Base-by-base conservation (phyloP, 257 asterid species). In the Linderniella brevidens region DNA sequence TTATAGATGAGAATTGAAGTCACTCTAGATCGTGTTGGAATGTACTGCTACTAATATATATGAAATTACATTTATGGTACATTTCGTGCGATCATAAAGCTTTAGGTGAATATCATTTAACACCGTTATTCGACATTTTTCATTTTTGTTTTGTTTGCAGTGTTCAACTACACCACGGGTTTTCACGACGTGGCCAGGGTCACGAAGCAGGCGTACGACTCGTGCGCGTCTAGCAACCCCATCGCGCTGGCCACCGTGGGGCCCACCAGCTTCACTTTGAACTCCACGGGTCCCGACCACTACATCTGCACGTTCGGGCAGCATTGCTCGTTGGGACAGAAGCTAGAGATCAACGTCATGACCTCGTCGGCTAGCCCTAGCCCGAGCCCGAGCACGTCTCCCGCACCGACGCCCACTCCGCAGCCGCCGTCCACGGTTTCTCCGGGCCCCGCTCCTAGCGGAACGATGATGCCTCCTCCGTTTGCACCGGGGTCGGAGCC, bases 161-260 rank as follows among this genome's bases (percentile, higher is more conserved):
- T 69, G 59, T 83, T 83, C 77, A 83, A 83, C 58, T 83, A 69
- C 68, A 8, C 13, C 7, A 68, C 77, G 0, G 85, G 82, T 41
- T 0, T 3, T 4, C 88, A 82, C 13, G 61, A 69, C 41, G 85
- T 66, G 10, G 88, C 86, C 10, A 58, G 37, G 35, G 93, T 80
- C 9, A 61, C 79, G 2, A 77, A 54, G 55, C 64, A 54, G 11
- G 71, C 73, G 4, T 79, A 3, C 8, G 90, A 64, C 11, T 42
- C 49, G 0, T 83, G 95, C 60, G 59, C 41, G 61, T 41, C 90
- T 8, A 37, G 35, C 37, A 50, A 10, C 1, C 77, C 90, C 8
- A 39, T 72, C 0, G 41, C 49, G 0, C 53, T 66, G 5, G 18
- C 35, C 1, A 70, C 77, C 1, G 51, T 36, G 2, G 82, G 83